phyloP scores from a whole-genome alignment of 148 eudicot genomes.

The Rhododendron griersonianum region DNA sequence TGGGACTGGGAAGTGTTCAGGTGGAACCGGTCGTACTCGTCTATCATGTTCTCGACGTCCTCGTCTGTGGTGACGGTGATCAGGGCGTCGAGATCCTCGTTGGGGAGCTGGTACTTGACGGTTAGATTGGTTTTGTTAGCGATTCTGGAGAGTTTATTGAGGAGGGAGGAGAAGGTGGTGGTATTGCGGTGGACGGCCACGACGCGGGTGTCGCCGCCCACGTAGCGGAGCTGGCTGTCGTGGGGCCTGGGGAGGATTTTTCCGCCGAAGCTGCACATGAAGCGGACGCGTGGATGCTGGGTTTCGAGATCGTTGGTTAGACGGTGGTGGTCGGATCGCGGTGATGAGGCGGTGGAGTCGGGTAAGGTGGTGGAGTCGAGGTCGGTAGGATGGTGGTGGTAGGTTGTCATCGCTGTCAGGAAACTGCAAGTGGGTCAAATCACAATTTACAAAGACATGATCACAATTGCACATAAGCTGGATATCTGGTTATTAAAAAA shows the following conservation, averaged over 20 bases:
- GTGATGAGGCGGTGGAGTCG: slow-evolving; percentile 30
- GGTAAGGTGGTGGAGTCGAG: slow-evolving; percentile 34
- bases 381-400: slow-evolving; percentile 18
- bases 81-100: slow-evolving; percentile 84
- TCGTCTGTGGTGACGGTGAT: slow-evolving; percentile 78
- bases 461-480: too few relatives aligned
- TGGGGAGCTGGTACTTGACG: slow-evolving; percentile 86
- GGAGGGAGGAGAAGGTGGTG: slow-evolving; percentile 36
- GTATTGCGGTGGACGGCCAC: slow-evolving; percentile 59
- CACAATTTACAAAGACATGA: background rate
- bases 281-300: slow-evolving; percentile 36
- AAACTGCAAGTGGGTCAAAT: background rate
- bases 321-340: background rate
- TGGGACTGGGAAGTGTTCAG: slow-evolving; percentile 11
- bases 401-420: background rate
- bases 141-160: slow-evolving; percentile 50
- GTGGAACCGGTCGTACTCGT: slow-evolving; percentile 62
- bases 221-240: slow-evolving; percentile 91
- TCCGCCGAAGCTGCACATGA: slow-evolving; percentile 95
- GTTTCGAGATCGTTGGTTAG: slow-evolving; percentile 11
- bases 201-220: slow-evolving; percentile 91
- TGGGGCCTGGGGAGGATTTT: slow-evolving; percentile 88
- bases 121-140: slow-evolving; percentile 32
- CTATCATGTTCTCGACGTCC: slow-evolving; percentile 94
- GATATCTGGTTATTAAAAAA: too few relatives aligned